phyloP scores from a whole-genome alignment of 768 basidiomycete species.

The Infundibulicybe gibba region DNA sequence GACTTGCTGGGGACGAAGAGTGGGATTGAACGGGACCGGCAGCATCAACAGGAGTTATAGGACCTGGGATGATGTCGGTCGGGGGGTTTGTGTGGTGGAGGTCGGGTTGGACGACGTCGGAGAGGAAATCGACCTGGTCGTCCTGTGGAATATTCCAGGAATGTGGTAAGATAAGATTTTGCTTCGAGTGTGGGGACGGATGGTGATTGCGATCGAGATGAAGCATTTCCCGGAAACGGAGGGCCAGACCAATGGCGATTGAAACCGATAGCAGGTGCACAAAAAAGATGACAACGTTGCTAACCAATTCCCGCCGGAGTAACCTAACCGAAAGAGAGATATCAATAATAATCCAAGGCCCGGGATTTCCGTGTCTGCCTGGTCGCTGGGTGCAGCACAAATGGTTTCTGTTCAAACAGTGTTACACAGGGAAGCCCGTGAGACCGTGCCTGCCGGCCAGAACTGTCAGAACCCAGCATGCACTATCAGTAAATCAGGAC shows the following conservation, averaged over 20 bases:
- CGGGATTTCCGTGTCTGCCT: no score
- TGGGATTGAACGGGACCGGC: constrained; percentile 15
- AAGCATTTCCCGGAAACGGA: constrained; percentile 34
- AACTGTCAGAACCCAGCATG: no score
- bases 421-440: no score
- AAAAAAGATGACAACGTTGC: neutral
- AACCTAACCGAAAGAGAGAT: no score
- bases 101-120: constrained; percentile 2
- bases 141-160: constrained; percentile 1
- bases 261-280: neutral
- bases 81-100: constrained; percentile 8
- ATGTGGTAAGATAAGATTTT: constrained; percentile 38
- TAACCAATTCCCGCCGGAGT: no score
- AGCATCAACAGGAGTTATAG: constrained; percentile 17
- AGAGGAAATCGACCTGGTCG: constrained; percentile 22
- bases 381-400: no score
- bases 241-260: constrained; percentile 1
- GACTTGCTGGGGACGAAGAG: constrained; percentile 16
- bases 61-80: constrained; percentile 6
- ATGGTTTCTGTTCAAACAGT: no score
- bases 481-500: no score
- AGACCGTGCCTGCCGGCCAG: no score
- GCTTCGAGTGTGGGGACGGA: constrained; percentile 29
- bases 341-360: no score
- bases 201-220: constrained; percentile 51